Evolutionary conservation across 345 rosid genomes (phyloP).

Genomic region (Pugionium dolabratum): DNA sequence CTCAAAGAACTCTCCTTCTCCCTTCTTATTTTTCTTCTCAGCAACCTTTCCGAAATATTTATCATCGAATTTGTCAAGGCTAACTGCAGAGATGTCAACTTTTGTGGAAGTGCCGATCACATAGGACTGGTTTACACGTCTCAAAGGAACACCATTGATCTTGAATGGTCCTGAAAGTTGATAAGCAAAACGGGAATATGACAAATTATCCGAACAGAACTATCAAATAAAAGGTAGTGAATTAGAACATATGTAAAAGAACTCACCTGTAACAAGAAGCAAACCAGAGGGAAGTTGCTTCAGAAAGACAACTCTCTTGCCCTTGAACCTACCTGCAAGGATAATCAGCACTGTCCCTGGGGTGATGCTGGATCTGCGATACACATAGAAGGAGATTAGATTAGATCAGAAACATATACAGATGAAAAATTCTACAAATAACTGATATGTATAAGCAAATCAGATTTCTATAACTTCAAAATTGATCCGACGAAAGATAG

Average conservation of each 20-base stretch:
- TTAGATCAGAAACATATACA: not conserved
- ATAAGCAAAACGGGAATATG: not conserved
- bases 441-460: not conserved
- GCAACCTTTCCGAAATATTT: slow-evolving; percentile 66
- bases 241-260: not conserved
- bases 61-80: slow-evolving; percentile 62
- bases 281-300: slow-evolving; percentile 84
- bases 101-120: slow-evolving; percentile 43
- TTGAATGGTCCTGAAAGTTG: slow-evolving; percentile 61
- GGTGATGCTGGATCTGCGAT: slow-evolving; percentile 57
- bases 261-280: slow-evolving; percentile 74
- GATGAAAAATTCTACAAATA: no score
- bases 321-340: slow-evolving; percentile 80
- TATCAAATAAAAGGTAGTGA: not conserved
- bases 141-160: slow-evolving; percentile 21
- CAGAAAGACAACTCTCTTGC: slow-evolving; percentile 77
- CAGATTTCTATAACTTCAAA: not conserved
- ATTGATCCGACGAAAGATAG: not conserved
- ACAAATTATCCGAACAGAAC: not conserved
- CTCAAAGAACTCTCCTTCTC: slow-evolving; percentile 81
- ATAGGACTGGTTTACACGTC: slow-evolving; percentile 65
- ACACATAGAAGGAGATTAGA: not conserved
- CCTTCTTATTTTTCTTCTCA: slow-evolving; percentile 69
- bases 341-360: slow-evolving; percentile 70
- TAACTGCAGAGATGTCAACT: slow-evolving; percentile 51